A percentile compares a stretch with the other conserved stretches of the same genome.
These are phyloP conservation scores for Apiospora malaysiana DNA, from an alignment of 2,329 filamentous ascomycete species.

Conservation along the genomic window DNA sequence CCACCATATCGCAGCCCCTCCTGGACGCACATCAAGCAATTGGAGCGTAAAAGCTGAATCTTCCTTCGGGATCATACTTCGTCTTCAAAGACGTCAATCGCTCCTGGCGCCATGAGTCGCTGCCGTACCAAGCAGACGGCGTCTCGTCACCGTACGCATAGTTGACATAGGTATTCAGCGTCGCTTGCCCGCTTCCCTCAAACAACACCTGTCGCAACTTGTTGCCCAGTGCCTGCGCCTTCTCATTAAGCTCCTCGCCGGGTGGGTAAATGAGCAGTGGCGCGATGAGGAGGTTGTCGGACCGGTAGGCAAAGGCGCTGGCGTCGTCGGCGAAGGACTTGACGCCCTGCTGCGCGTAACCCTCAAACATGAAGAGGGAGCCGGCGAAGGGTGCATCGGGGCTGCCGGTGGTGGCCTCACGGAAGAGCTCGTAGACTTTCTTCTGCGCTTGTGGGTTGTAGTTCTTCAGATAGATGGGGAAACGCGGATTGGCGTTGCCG, in stretches of 20 bases:
- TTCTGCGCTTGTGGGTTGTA: constrained; percentile 43
- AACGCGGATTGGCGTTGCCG: constrained; percentile 47
- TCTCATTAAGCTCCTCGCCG: constrained; percentile 39
- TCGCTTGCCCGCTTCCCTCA: constrained; percentile 39
- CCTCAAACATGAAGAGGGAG: constrained; percentile 62
- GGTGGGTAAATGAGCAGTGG: constrained; percentile 46
- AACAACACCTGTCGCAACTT: constrained; percentile 45
- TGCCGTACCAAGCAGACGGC: constrained; percentile 50
- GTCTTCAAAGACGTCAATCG: constrained; percentile 52
- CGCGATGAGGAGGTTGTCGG: constrained; percentile 49
- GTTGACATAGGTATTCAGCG: constrained; percentile 53
- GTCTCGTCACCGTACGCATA: constrained; percentile 57
- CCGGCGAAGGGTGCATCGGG: constrained; percentile 36
- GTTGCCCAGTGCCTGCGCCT: constrained; percentile 44
- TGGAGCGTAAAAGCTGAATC: constrained; percentile 23
- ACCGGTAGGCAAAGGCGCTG: constrained; percentile 53
- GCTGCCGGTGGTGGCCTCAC: constrained; percentile 31
- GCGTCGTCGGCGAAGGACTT: constrained; percentile 41
- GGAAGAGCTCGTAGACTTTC: constrained; percentile 42
- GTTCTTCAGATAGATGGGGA: constrained; percentile 49
- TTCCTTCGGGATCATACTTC: constrained; percentile 52
- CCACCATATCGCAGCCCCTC: not conserved
- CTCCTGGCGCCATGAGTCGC: constrained; percentile 53
- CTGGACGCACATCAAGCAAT: not conserved
- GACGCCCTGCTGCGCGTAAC: constrained; percentile 55